Base-by-base conservation (phyloP, 2,329 filamentous ascomycete genomes). In the Venturia oleaginea region DNA sequence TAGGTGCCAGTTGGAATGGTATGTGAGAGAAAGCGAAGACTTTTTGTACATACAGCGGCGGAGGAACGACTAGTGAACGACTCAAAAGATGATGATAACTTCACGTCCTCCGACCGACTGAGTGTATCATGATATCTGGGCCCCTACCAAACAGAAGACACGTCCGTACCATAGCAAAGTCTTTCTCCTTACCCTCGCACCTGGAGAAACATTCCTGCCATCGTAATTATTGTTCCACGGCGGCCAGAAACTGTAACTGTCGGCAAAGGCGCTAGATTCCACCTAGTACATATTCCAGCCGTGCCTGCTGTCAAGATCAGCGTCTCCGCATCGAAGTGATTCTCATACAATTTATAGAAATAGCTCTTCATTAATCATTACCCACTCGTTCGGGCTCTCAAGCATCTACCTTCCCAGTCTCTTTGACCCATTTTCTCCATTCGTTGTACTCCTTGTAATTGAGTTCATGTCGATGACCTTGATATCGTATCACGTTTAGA, bases 401-500 rank as follows among this genome's bases (percentile, higher is more conserved):
- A 57, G 19, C 13, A 57, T 30, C 24, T 15, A 19, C 64, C 15
- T 59, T 8, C 11, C 59, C 64, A 13, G 40, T 63, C 34, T 63
- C 72, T 65, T 81, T 78, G 24, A 86, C 83, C 89, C 91, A 94
- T 19, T 87, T 83, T 73, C 85, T 85, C 90, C 92, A 97, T 68
- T 83, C 83, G 79, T 84, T 87, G 82, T 87, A 97, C 70, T 93
- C 89, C 1, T 74, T 76, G 73, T 90, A 96, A 60, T 76, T 80
- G 66, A 94, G 74, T 64, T 80, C 86, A 64, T 87, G 84, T 79
- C 91, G 92, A 77, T 86, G 86, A 24, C 94, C 94, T 76, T 94
- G 90, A 74, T 97, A 99, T 69, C 90, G 83, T 64, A 92, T 86
- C 2, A 94, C 86, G 69, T 86, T 86, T 74, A 96, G 80, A 61